Base-by-base conservation (phyloP, 257 asterid genomes). In the Sherardia arvensis region DNA sequence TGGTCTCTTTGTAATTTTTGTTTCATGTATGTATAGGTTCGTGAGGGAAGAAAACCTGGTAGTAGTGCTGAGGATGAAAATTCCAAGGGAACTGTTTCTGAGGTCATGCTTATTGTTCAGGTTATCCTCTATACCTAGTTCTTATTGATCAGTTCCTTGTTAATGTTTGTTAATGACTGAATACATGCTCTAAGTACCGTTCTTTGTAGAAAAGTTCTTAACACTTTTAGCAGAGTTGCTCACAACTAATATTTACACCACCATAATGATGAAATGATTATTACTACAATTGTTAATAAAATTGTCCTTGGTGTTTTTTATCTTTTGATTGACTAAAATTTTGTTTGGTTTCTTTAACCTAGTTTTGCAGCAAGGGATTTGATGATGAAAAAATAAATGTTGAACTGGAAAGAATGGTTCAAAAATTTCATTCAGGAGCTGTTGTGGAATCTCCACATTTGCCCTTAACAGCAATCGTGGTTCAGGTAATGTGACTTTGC, bases 91-190 rank as follows among this genome's bases (percentile, higher is more conserved):
- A 53, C 56, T 69, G 74, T 85, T 74, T 79, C 90, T 56, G 97
- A 93, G 78, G 92, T 85, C 80, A 64, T 93, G 90, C 95, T 93
- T 75, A 85, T 93, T 20, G 96, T 93, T 77, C 99, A 93, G 99
- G 99, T 90, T 64, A 69, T 61, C 64, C 38, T 66, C 54, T n/a
- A n/a, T n/a, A n/a, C n/a, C n/a, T n/a, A n/a, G n/a, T n/a, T n/a
- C n/a, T 48, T 67, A 59, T 63, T 57, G 48, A 64, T 65, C 59
- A 40, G 11, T 49, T 66, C 71, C 34, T 10, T 66, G 36, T 33
- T 8, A 17, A 33, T 64, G 53, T 66, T 53, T 36, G 51, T 8
- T 34, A 40, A 47, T 62, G 18, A 43, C 34, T 29, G 40, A 40
- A 57, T 53, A 5, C 29, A 51, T 18, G 21, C 48, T 4, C 48